These are phyloP conservation scores for Neofusicoccum cordaticola DNA, from an alignment of 2,329 filamentous ascomycete genomes.

Conservation along the genomic window DNA sequence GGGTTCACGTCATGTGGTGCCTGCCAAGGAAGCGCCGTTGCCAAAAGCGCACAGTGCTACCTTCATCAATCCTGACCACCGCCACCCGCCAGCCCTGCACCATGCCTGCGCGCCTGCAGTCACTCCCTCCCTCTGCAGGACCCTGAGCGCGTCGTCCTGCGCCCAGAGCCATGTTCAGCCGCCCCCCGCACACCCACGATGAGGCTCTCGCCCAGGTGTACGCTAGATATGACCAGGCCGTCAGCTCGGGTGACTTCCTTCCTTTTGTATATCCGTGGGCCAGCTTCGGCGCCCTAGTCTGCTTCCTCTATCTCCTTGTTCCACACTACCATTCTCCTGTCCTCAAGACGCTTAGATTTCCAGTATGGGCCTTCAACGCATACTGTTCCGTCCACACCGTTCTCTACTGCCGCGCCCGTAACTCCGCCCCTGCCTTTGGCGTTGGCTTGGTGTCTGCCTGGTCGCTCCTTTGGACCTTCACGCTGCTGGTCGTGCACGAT, in stretches of 20 bases:
- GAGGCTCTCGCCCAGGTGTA: constrained; percentile 37
- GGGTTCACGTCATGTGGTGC: constrained; percentile 6
- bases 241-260: constrained; percentile 38
- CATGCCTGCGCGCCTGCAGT: not conserved
- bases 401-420: constrained; percentile 45
- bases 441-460: constrained; percentile 55
- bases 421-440: constrained; percentile 53
- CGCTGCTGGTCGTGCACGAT: constrained; percentile 56
- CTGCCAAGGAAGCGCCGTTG: constrained; percentile 1
- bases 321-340: constrained; percentile 43
- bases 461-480: constrained; percentile 53
- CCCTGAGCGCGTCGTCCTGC: constrained; percentile 22
- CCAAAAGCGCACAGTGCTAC: not conserved
- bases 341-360: constrained; percentile 42
- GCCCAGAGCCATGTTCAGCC: constrained; percentile 18
- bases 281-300: constrained; percentile 36
- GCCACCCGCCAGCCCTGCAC: not conserved
- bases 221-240: constrained; percentile 37
- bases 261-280: constrained; percentile 47
- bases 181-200: constrained; percentile 25
- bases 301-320: constrained; percentile 52
- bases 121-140: not conserved
- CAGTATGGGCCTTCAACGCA: constrained; percentile 45
- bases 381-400: constrained; percentile 45
- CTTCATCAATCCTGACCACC: not conserved